phyloP scores from a whole-genome alignment of 805 yeast genomes.

The Lipomyces kockii region DNA sequence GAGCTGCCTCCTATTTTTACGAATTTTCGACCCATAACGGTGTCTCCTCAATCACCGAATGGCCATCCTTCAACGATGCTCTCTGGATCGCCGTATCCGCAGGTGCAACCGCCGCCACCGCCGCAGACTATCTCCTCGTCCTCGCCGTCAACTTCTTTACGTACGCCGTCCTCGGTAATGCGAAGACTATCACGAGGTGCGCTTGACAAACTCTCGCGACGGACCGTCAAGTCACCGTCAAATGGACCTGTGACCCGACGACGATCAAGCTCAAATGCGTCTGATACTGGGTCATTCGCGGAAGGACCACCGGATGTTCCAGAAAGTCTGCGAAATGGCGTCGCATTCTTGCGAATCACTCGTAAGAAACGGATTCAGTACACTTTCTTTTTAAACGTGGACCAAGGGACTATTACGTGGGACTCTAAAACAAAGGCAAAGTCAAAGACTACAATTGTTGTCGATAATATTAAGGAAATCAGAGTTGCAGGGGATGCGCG shows the following conservation, averaged over 20 bases:
- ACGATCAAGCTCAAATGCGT: conserved; percentile 16
- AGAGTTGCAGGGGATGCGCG: conserved; percentile 72
- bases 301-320: conserved; percentile 49
- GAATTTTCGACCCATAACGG: not conserved
- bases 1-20: not conserved
- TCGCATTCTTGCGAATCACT: conserved; percentile 69
- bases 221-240: conserved; percentile 9
- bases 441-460: conserved; percentile 43
- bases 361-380: conserved; percentile 69
- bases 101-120: not conserved
- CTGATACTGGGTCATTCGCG: conserved; percentile 23
- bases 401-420: conserved; percentile 62
- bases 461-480: conserved; percentile 69
- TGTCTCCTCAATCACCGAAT: not conserved
- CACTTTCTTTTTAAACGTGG: conserved; percentile 59
- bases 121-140: conserved; percentile 1
- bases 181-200: conserved; percentile 38
- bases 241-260: conserved; percentile 22
- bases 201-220: conserved; percentile 26
- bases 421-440: conserved; percentile 49
- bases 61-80: not conserved
- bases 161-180: conserved; percentile 24
- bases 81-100: not conserved
- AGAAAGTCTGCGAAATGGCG: conserved; percentile 58
- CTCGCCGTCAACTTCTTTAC: conserved; percentile 20